Conservation (phyloP, 352 stramenopile species). For the Phytophthora podocarpi region DNA sequence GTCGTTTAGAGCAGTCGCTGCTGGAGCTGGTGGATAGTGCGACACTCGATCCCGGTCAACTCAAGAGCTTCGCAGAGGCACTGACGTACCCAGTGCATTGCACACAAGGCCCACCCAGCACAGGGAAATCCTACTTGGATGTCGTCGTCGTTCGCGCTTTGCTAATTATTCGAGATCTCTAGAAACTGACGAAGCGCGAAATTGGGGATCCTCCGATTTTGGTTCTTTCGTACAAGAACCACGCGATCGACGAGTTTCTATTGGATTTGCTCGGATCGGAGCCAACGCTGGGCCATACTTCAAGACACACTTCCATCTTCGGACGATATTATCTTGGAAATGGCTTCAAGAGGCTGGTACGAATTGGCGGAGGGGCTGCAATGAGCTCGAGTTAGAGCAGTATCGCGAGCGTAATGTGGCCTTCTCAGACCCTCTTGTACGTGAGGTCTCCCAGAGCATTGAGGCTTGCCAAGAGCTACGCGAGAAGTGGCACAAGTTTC, state of each 20-base stretch:
- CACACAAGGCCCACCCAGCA: slow-evolving; percentile 88
- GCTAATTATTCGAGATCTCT: slow-evolving; percentile 71
- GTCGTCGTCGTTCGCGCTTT: slow-evolving; percentile 84
- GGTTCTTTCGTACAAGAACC: slow-evolving; percentile 90
- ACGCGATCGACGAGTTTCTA: slow-evolving; percentile 89
- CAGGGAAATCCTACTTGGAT: slow-evolving; percentile 91
- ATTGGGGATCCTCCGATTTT: slow-evolving; percentile 80
- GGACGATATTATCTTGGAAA: slow-evolving; percentile 29
- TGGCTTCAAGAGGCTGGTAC: slow-evolving; percentile 55
- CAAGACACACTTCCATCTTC: slow-evolving; percentile 11
- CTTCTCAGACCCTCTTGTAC: slow-evolving; percentile 32
- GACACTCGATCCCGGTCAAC: slow-evolving; percentile 71
- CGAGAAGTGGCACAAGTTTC: slow-evolving; percentile 45
- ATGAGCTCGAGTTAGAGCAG: slow-evolving; percentile 51
- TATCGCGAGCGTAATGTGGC: slow-evolving; percentile 50
- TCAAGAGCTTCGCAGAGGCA: slow-evolving; percentile 77
- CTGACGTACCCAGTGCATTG: slow-evolving; percentile 84
- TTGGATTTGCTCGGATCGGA: slow-evolving; percentile 74
- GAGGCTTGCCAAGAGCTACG: slow-evolving; percentile 35
- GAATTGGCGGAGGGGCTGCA: slow-evolving; percentile 74
- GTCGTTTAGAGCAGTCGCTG: slow-evolving; percentile 44
- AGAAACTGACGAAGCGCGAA: slow-evolving; percentile 67
- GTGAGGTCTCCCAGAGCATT: slow-evolving; percentile 30
- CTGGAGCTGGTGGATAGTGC: slow-evolving; percentile 46
- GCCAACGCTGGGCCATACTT: slow-evolving; percentile 32